Evolutionary conservation across 2,329 filamentous ascomycete genomes (phyloP), one percentile per base, ranked within the genome.

Genomic region (Xylaria sp.): DNA sequence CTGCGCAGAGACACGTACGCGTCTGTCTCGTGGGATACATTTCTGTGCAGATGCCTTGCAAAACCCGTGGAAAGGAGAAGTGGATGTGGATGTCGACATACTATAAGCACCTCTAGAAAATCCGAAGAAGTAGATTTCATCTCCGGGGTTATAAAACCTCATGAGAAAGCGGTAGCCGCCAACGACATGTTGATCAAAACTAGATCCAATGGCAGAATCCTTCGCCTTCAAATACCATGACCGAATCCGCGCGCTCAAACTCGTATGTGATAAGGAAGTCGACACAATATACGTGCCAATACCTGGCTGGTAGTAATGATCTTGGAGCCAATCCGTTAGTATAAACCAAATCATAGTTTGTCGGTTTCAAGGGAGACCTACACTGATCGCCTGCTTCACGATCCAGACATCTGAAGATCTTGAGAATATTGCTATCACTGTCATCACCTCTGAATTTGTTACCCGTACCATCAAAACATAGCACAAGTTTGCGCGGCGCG

Each of bases 181-280:
- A 69, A 95, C 91, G 11, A 95, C 92, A 77, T 95, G 92, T 60
- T 92, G 84, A 68, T 90, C 91, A 67, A 96, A 94, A 0, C 89
- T 92, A 0, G 89, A 90, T 1, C 92, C 92, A 63, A 96, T 77
- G 9, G 91, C 92, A 2, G 89, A 91, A 74, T 95, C 92, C 69
- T 92, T 92, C 63, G 89, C 87, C 69, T 92, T 91, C 45, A 83
- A 77, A 71, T 89, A 90, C 86, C 87, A 91, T 8, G 87, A 89
- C 64, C 83, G 84, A 60, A 91, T 70, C 14, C 86, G 83, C 6
- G 86, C 84, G 21, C 82, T 73, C 0, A 81, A 70, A 11, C 85
- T 82, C 0, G 84, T 89, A 67, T 86, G 84, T 1, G 83, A 84
- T 45, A 89, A 78, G 8, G 83, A 85, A 11, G 79, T 82, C 0